These are phyloP conservation scores for Trypanosoma grayi DNA, from an alignment of 208 protist genomes.

Conservation along the genomic window DNA sequence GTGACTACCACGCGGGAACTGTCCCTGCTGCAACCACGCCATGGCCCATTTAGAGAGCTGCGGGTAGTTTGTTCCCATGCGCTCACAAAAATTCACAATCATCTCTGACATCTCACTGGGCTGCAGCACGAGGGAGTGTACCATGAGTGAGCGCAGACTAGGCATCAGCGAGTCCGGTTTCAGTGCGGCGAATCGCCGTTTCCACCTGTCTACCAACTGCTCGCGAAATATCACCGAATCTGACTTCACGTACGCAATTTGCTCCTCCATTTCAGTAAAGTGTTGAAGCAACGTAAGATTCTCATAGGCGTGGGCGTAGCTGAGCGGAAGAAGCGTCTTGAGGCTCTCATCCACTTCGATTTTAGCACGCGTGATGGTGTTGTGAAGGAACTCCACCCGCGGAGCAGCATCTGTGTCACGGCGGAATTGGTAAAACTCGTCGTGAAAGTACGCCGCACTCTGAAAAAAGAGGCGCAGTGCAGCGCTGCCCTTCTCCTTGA, in stretches of 20 bases:
- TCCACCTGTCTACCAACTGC: constrained; percentile 77
- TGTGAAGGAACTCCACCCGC: constrained; percentile 38
- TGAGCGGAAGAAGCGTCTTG: constrained; percentile 82
- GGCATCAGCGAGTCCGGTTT: constrained; percentile 91
- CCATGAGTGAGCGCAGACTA: constrained; percentile 94
- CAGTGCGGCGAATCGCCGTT: constrained; percentile 78
- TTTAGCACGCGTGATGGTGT: constrained; percentile 62
- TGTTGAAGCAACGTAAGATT: constrained; percentile 97
- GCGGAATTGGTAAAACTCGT: constrained; percentile 27
- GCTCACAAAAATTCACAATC: constrained; percentile 96
- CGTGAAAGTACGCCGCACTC: constrained; percentile 56
- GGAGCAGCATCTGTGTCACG: neutral
- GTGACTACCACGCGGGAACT: constrained; percentile 29
- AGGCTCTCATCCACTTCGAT: constrained; percentile 82
- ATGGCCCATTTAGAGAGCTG: constrained; percentile 87
- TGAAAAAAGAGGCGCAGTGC: constrained; percentile 73
- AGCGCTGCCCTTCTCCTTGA: constrained; percentile 65
- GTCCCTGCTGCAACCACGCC: constrained; percentile 62
- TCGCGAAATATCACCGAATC: constrained; percentile 47
- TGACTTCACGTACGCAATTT: constrained; percentile 85
- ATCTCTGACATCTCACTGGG: constrained; percentile 92
- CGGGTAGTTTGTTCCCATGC: constrained; percentile 70
- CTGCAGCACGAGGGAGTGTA: constrained; percentile 94
- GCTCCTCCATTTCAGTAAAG: constrained; percentile 98
- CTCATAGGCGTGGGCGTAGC: constrained; percentile 94